phyloP scores from a whole-genome alignment of 1,139 yeast species.

The Pichia sp. region DNA sequence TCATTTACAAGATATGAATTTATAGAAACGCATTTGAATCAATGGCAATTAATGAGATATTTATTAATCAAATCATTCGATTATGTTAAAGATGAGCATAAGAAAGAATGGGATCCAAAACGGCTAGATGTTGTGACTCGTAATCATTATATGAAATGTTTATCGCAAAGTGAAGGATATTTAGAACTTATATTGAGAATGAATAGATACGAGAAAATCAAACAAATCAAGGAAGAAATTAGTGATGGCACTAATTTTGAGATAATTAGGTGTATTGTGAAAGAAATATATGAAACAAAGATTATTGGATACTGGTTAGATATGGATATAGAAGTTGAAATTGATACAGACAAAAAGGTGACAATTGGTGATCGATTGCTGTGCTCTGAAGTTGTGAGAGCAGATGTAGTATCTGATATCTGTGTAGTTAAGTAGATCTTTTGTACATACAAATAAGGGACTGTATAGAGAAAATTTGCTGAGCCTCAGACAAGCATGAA shows the following conservation, averaged over 20 bases:
- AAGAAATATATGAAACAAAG: constrained; percentile 3
- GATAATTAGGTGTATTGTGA: constrained; percentile 12
- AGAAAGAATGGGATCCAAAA: constrained; percentile 9
- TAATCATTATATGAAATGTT: constrained; percentile 9
- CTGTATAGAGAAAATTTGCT: too few relatives aligned
- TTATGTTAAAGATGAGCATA: constrained; percentile 1
- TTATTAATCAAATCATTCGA: constrained; percentile 10
- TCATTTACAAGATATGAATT: constrained; percentile 23
- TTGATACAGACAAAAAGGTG: constrained; percentile 6
- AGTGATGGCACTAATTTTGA: constrained; percentile 13
- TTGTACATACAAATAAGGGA: not conserved
- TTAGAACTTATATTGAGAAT: constrained; percentile 10
- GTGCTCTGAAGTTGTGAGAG: constrained; percentile 34
- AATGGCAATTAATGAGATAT: constrained; percentile 27
- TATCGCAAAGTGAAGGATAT: constrained; percentile 13
- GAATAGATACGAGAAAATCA: constrained; percentile 9
- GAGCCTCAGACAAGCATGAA: too few relatives aligned
- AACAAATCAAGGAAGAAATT: constrained; percentile 3
- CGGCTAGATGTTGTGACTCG: constrained; percentile 10
- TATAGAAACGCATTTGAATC: constrained; percentile 30
- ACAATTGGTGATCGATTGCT: constrained; percentile 37
- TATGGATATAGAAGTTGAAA: constrained; percentile 37
- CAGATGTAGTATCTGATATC: constrained; percentile 33
- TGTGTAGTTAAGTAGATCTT: constrained; percentile 29
- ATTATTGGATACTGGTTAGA: constrained; percentile 37